phyloP scores from a whole-genome alignment of 2,329 filamentous ascomycete genomes.

The Diaporthe velutina region DNA sequence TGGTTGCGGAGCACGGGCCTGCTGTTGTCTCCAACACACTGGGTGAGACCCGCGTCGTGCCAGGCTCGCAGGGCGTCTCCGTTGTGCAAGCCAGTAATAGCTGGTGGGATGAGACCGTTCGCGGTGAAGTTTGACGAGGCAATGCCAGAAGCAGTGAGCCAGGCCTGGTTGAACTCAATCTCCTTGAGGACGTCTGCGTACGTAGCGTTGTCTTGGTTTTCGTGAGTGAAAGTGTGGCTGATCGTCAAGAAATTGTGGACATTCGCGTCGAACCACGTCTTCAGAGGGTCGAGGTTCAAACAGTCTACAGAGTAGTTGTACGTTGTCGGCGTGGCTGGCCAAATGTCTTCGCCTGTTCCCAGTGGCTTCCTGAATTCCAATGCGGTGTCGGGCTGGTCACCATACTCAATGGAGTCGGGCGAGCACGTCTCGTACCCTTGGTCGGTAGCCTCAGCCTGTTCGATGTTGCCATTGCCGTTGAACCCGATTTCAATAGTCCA shows the following conservation, averaged over 20 bases:
- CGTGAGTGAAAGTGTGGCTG: conserved; percentile 25
- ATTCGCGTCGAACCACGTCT: conserved; percentile 19
- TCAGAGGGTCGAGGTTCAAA: conserved; percentile 21
- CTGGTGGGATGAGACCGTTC: conserved; percentile 9
- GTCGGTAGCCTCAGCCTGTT: conserved; percentile 10
- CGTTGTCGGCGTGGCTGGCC: neutral
- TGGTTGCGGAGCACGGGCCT: conserved; percentile 18
- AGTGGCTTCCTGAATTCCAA: conserved; percentile 24
- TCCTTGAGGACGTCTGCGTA: conserved; percentile 23
- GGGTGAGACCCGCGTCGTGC: conserved; percentile 14
- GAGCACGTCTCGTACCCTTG: neutral
- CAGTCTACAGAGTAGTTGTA: conserved; percentile 10
- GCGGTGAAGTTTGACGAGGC: conserved; percentile 1
- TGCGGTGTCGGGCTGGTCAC: conserved; percentile 21
- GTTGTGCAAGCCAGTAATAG: conserved; percentile 18
- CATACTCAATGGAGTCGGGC: conserved; percentile 16
- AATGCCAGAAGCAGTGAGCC: conserved; percentile 1
- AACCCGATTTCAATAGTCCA: conserved; percentile 18
- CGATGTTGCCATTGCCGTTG: conserved; percentile 22
- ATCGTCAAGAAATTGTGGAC: conserved; percentile 13
- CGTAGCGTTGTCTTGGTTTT: conserved; percentile 18
- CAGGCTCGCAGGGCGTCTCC: conserved; percentile 23
- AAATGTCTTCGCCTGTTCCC: conserved; percentile 2
- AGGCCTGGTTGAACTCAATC: neutral
- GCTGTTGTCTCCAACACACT: conserved; percentile 25